phyloP scores from a whole-genome alignment of 257 asterid species.

The Anisodus acutangulus region DNA sequence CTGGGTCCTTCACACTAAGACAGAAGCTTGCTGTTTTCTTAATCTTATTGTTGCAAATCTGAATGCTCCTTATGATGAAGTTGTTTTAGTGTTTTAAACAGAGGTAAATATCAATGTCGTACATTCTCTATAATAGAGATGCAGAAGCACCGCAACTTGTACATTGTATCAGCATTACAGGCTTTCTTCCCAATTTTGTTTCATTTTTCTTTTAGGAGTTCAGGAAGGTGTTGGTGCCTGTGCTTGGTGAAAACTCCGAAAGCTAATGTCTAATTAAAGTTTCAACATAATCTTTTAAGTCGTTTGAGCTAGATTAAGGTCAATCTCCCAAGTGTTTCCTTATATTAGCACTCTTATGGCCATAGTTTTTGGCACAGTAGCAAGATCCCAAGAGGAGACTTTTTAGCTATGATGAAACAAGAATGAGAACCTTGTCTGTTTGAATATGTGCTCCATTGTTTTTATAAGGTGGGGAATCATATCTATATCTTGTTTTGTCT shows the following conservation, averaged over 20 bases:
- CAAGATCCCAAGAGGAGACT: background rate
- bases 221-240: background rate
- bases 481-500: slow-evolving; percentile 18
- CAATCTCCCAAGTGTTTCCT: background rate
- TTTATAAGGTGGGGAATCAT: background rate
- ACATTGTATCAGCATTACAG: background rate
- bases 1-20: background rate
- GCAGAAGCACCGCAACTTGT: background rate
- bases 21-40: background rate
- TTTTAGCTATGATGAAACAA: slow-evolving; percentile 13
- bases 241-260: background rate
- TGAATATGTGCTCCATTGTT: background rate
- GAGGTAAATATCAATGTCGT: background rate
- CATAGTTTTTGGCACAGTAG: background rate
- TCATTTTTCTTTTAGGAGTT: background rate
- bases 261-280: background rate
- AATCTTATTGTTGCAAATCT: background rate
- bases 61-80: background rate
- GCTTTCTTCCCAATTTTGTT: background rate
- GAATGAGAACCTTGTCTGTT: background rate
- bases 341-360: background rate
- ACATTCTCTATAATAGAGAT: background rate
- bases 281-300: background rate
- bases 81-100: background rate
- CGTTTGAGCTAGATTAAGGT: background rate